Evolutionary conservation across 306 rosid genomes (phyloP).

Genomic region (Arachis stenosperma): DNA sequence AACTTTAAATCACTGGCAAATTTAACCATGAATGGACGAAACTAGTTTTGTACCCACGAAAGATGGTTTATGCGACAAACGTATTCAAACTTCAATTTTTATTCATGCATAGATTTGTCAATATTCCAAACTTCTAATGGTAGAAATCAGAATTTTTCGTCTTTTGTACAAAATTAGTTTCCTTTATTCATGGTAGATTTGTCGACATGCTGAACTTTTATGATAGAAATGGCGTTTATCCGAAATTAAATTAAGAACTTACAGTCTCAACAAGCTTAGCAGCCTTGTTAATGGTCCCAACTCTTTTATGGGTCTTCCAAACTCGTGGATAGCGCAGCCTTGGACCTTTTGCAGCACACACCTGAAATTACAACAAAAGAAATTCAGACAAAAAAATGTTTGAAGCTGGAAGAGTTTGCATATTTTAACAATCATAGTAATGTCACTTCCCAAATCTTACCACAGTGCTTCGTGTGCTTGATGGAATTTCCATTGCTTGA

Average conservation of each 20-base stretch:
- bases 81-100: too few relatives aligned
- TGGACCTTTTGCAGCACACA: constrained; percentile 89
- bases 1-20: too few relatives aligned
- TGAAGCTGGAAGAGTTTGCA: not conserved
- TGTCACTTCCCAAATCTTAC: constrained; percentile 51
- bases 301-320: constrained; percentile 75
- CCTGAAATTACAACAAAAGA: constrained; percentile 47
- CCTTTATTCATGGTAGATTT: too few relatives aligned
- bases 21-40: too few relatives aligned
- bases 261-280: constrained; percentile 80
- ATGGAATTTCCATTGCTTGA: constrained; percentile 41
- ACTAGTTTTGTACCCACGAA: too few relatives aligned
- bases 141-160: too few relatives aligned
- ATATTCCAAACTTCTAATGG: too few relatives aligned
- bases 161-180: too few relatives aligned
- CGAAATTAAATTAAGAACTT: constrained; percentile 27
- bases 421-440: not conserved
- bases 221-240: too few relatives aligned
- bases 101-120: too few relatives aligned
- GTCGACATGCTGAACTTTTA: too few relatives aligned
- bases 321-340: constrained; percentile 92
- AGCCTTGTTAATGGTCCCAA: constrained; percentile 91
- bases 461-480: constrained; percentile 52
- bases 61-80: too few relatives aligned
- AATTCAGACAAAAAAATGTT: not conserved